These are phyloP conservation scores for Irpex lacteus DNA, from an alignment of 1,284 basidiomycete species.

Conservation along the genomic window DNA sequence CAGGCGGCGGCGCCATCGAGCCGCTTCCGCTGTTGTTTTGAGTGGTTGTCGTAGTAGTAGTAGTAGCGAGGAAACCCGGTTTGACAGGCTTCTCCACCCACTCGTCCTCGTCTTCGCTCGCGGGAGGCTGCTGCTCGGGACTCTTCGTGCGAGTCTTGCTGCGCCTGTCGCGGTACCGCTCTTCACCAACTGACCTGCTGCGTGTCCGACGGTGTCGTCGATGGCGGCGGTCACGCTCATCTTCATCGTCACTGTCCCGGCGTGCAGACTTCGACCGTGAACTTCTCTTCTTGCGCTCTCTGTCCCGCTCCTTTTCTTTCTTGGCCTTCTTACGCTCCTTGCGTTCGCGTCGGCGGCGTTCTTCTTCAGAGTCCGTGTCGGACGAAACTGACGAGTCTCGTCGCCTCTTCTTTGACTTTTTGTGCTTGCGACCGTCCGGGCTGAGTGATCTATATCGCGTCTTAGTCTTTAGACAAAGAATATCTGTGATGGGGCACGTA, in stretches of 20 bases:
- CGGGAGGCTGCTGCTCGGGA: conserved; percentile 26
- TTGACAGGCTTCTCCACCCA: conserved; percentile 69
- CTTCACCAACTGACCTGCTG: conserved; percentile 23
- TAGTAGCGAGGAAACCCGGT: conserved; percentile 29
- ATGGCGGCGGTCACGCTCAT: conserved; percentile 24
- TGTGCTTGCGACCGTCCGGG: conserved; percentile 46
- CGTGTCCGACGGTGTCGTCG: conserved; percentile 26
- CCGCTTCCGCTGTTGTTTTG: conserved; percentile 13
- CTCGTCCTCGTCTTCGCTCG: conserved; percentile 47
- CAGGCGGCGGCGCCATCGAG: conserved; percentile 26
- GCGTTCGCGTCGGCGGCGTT: conserved; percentile 49
- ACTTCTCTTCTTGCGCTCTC: conserved; percentile 29
- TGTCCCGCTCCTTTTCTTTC: conserved; percentile 45
- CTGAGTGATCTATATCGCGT: conserved; percentile 44
- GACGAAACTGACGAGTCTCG: conserved; percentile 52
- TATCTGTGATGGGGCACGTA: conserved; percentile 35
- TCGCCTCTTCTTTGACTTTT: conserved; percentile 56
- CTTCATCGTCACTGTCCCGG: conserved; percentile 37
- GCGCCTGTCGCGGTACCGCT: conserved; percentile 19
- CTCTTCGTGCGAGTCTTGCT: conserved; percentile 28
- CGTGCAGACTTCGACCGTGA: conserved; percentile 25
- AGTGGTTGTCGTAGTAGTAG: conserved; percentile 1
- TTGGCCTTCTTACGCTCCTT: conserved; percentile 59
- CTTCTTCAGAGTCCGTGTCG: conserved; percentile 56
- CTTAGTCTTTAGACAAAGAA: neutral